Base-by-base conservation (phyloP, 2,329 filamentous ascomycete genomes). In the Tympanopsis confertula region DNA sequence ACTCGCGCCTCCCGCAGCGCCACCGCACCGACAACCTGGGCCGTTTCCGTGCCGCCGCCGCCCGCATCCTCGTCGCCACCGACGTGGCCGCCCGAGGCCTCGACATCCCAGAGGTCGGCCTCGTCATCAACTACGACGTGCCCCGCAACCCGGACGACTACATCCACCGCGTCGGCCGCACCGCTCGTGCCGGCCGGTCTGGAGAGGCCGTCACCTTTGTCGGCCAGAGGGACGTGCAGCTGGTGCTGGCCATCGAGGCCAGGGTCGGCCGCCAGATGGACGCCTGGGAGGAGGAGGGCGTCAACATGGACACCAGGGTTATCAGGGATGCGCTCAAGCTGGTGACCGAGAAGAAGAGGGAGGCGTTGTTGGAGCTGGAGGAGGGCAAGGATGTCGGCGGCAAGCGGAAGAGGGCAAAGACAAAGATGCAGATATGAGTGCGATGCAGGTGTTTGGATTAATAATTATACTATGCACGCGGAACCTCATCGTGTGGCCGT, bases 71-170 rank as follows among this genome's bases (percentile, higher is more conserved):
- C 2, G 84, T 98, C 10, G 89, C 91, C 1, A 98, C 91, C 0
- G 91, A 98, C 55, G 88, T 98, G 13, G 91, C 91, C 1, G 85
- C 87, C 15, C 76, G 91, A 57, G 91, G 91, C 69, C 74, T 98
- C 3, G 91, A 98, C 62, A 95, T 98, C 43, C 89, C 89, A 1
- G 84, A 87, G 47, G 89, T 96, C 5, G 81, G 74, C 39, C 62
- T 96, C 13, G 91, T 98, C 2, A 66, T 98, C 53, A 96, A 98
- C 61, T 98, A 88, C 59, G 91, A 98, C 54, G 77, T 98, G 22
- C 91, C 91, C 0, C 78, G 89, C n/a, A 86, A 95, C 53, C 86
- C 89, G 3, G 88, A 95, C 56, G 89, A 95, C 59, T 98, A 98
- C 57, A 91, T 98, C 46, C 91, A 98, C 63, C 78, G 91, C 12